These are phyloP conservation scores for Raddia guianensis DNA, from an alignment of 176 grass and related monocot genomes.

Conservation along the genomic window DNA sequence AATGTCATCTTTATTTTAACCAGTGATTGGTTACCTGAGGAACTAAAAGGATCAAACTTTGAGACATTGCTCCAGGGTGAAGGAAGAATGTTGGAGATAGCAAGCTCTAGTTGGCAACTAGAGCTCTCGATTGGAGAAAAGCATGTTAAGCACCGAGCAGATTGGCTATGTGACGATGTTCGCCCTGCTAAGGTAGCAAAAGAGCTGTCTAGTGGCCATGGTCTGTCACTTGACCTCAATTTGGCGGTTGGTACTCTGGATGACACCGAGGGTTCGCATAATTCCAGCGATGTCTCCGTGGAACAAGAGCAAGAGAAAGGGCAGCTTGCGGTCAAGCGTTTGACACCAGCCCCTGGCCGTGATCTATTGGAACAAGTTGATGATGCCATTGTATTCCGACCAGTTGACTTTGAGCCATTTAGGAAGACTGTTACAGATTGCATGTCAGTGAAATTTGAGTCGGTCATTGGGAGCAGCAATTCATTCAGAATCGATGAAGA, in stretches of 20 bases:
- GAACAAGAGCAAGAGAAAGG: slow-evolving; percentile 86
- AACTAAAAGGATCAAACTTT: slow-evolving; percentile 48
- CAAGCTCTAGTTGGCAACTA: slow-evolving; percentile 64
- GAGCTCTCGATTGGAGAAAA: slow-evolving; percentile 68
- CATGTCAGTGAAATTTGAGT: slow-evolving; percentile 61
- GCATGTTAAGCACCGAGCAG: slow-evolving; percentile 65
- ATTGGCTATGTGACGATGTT: slow-evolving; percentile 63
- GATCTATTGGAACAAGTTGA: slow-evolving; percentile 72
- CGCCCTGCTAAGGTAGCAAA: slow-evolving; percentile 69
- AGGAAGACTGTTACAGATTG: slow-evolving; percentile 63
- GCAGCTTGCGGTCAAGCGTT: slow-evolving; percentile 52
- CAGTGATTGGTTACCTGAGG: slow-evolving; percentile 75
- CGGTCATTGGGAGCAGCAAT: slow-evolving; percentile 44
- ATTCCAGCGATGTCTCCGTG: slow-evolving; percentile 84
- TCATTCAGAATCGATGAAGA: slow-evolving; percentile 82
- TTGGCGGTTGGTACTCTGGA: slow-evolving; percentile 63
- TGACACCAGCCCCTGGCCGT: slow-evolving; percentile 46
- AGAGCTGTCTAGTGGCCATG: slow-evolving; percentile 46
- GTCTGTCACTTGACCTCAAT: slow-evolving; percentile 85
- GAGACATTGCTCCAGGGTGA: slow-evolving; percentile 59
- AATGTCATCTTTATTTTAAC: slow-evolving; percentile 88
- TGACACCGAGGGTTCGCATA: slow-evolving; percentile 77
- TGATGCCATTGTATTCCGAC: slow-evolving; percentile 69
- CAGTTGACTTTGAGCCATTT: slow-evolving; percentile 65
- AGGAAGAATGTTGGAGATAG: slow-evolving; percentile 67